These are phyloP conservation scores for Balakata baccata DNA, from an alignment of 345 rosid species.

Conservation along the genomic window DNA sequence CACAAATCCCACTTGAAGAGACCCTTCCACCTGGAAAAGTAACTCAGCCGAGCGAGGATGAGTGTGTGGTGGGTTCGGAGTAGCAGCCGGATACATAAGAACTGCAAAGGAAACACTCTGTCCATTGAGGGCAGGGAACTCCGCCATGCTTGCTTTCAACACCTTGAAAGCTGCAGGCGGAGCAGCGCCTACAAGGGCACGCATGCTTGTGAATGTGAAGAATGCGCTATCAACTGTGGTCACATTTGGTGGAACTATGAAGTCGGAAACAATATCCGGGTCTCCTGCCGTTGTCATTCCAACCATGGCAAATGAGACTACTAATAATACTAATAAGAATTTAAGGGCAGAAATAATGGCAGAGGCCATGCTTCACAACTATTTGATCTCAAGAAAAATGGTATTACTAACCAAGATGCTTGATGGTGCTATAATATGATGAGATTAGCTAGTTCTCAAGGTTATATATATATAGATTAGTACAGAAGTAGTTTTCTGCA, in stretches of 20 bases:
- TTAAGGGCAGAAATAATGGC: background rate
- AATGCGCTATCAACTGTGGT: background rate
- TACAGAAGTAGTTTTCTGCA: background rate
- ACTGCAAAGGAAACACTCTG: constrained; percentile 15
- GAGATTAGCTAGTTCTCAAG: background rate
- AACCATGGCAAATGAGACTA: background rate
- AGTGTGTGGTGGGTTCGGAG: constrained; percentile 19
- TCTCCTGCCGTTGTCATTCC: constrained; percentile 10
- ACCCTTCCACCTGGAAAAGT: constrained; percentile 4
- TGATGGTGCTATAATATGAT: background rate
- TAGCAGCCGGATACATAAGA: background rate
- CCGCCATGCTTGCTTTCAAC: constrained; percentile 13
- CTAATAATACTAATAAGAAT: background rate
- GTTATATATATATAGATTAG: background rate
- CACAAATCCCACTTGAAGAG: constrained; percentile 10
- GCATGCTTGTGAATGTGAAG: constrained; percentile 13
- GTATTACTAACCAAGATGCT: too few species aligned
- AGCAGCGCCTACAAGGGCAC: background rate
- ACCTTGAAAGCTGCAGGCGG: constrained; percentile 8
- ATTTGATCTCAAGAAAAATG: background rate
- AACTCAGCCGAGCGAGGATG: constrained; percentile 21
- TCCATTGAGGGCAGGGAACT: constrained; percentile 20
- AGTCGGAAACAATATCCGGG: constrained; percentile 13
- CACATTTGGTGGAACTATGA: constrained; percentile 3
- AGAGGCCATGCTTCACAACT: background rate